Evolutionary conservation across 164 flowering plant genomes (phyloP), one percentile per base, ranked within the genome.

Genomic region (Umbilicus rupestris): DNA sequence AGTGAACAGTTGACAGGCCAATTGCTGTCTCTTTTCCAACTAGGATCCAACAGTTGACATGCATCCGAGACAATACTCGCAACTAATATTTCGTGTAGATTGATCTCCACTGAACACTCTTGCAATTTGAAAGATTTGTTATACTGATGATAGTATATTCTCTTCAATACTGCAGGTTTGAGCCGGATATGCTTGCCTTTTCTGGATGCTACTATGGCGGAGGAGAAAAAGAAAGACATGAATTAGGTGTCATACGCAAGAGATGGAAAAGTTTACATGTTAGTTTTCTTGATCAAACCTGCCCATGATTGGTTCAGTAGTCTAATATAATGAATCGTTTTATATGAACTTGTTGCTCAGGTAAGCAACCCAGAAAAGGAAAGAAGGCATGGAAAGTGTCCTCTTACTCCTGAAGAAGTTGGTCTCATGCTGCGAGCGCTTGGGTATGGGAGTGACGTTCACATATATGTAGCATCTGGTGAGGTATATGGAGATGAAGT

Each of bases 111-210:
- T 45, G 3, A 45, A 45, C 19, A 45, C 49, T 45, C n/a, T 1
- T 45, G 19, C n/a, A 17, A 35, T 35, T 35, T 45, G 26, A 49
- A 49, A 49, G 50, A 16, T 17, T 46, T 17, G 20, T 16, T 19
- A 16, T 47, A 6, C 1, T 19, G 22, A 47, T 47, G 24, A 16
- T 26, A 22, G 37, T 26, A 39, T 28, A 49, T 63, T 1, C 30
- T 39, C 30, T 55, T 33, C 69, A 63, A 30, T 66, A 35, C 70
- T 42, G n/a, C 78, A 94, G 99, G 85, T 95, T 87, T 79, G 99
- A 95, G 73, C 87, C 99, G 58, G 97, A 95, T 75, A 95, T 95
- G 97, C 94, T 95, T 68, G 99, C 99, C 45, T 95, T 95, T 82
- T 92, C 99, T 44, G 97, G 99, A 68, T 95, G 99, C 75, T 79